Evolutionary conservation across 441 rosid species (phyloP), one percentile per base, ranked within the genome.

Genomic region (Daphne laureola): DNA sequence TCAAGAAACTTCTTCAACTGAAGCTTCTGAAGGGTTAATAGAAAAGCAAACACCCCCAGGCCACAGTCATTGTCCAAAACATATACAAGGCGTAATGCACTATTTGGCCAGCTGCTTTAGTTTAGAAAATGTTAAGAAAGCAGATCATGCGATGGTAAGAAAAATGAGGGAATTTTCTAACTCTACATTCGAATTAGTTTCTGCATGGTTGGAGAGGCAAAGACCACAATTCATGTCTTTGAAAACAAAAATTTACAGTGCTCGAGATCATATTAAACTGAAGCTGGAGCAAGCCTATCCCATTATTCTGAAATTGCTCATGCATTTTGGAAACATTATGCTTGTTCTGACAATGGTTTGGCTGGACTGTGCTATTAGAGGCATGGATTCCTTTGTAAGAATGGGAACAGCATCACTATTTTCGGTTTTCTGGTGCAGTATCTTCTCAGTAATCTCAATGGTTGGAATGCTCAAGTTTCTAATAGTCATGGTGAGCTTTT

Each of bases 311-410:
- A 82, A 73, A 54, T 82, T 80, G 88, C 84, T 93, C 40, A 59
- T 68, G 64, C 80, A 76, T 51, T 65, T 87, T 43, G 86, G 87
- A 69, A 90, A 77, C 70, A 64, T 90, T 55, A 23, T 83, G 51
- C 85, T 93, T 70, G 84, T 90, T 61, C 61, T 90, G 9, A 73
- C 80, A 59, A 72, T 87, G 77, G 72, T 85, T 61, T 93, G 96
- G 97, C 58, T 93, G 96, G 91, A 84, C 72, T 87, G 85, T 71
- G 75, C 89, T 31, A 57, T 90, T 58, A 81, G 97, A 65, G 97
- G 99, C 57, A 57, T 93, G 41, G 87, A 82, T 73, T 93, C 97
- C 55, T 82, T 93, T 64, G 61, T 87, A 53, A 81, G 86, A 56
- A 74, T 93, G 86, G 97, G 97, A 58, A 90, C 93, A 18, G 66